These are phyloP conservation scores for Kalmanozyma brasiliensis DNA, from an alignment of 1,284 basidiomycete species.

Conservation along the genomic window DNA sequence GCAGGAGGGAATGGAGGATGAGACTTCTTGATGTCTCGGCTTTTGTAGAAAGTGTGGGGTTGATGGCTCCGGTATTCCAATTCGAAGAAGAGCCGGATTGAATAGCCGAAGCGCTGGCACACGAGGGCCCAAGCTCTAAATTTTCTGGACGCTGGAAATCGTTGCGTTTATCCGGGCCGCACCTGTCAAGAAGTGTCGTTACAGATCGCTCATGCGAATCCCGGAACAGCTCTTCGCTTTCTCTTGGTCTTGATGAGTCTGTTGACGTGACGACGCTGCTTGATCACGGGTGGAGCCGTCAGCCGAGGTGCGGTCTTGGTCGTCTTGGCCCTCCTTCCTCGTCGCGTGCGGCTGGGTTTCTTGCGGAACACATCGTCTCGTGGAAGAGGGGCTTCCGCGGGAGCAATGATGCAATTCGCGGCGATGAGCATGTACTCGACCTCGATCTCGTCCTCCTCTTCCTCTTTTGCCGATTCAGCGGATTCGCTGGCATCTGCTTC, in stretches of 20 bases:
- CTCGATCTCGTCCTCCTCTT: slow-evolving; percentile 21
- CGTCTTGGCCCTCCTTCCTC: background rate
- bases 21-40: background rate
- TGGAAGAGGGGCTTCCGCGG: background rate
- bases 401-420: slow-evolving; percentile 11
- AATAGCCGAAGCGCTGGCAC: slow-evolving; percentile 14
- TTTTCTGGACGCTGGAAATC: too few species aligned
- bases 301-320: background rate
- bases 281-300: slow-evolving; percentile 13
- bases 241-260: background rate
- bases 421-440: slow-evolving; percentile 37
- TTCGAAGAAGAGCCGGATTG: slow-evolving; percentile 9
- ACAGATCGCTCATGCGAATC: slow-evolving; percentile 19
- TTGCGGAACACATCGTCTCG: background rate
- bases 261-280: slow-evolving; percentile 1
- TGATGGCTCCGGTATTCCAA: background rate
- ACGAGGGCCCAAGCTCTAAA: background rate
- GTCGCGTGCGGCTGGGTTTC: too few species aligned
- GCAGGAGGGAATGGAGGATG: background rate
- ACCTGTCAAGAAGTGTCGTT: slow-evolving; percentile 6
- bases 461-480: background rate
- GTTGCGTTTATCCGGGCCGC: slow-evolving; percentile 2
- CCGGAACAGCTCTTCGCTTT: slow-evolving; percentile 8
- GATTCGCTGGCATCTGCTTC: background rate
- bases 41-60: background rate